phyloP scores from a whole-genome alignment of 1,139 yeast species.

The Hansenula sp. region DNA sequence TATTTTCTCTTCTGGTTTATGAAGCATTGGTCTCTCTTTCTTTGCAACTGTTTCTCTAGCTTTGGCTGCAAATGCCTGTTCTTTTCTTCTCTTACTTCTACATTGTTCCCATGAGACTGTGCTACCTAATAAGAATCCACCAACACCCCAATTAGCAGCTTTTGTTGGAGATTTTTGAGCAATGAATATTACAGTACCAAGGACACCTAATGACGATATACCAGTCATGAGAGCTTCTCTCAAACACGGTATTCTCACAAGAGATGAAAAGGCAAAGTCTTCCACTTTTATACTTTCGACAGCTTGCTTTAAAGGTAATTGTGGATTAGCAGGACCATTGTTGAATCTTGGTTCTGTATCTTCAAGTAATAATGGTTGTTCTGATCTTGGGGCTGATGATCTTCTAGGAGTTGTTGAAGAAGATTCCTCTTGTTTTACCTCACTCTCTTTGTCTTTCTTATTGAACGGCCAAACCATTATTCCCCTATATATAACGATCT shows the following conservation, averaged over 20 bases:
- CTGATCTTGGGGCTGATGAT: conserved; percentile 9
- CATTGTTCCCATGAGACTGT: conserved; percentile 94
- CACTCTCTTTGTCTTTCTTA: not conserved
- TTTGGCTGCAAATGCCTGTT: conserved; percentile 49
- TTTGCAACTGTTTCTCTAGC: conserved; percentile 47
- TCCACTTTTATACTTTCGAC: conserved; percentile 27
- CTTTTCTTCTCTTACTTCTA: conserved; percentile 61
- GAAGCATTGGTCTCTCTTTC: conserved; percentile 38
- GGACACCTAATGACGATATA: conserved; percentile 76
- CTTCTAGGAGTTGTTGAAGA: conserved; percentile 6
- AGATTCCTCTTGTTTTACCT: not conserved
- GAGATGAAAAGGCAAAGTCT: conserved; percentile 54
- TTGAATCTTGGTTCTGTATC: conserved; percentile 34
- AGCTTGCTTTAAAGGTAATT: conserved; percentile 26
- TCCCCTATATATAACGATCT: not conserved
- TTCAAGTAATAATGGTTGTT: conserved; percentile 27
- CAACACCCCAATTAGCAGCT: conserved; percentile 79
- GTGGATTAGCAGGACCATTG: conserved; percentile 24
- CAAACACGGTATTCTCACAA: conserved; percentile 78
- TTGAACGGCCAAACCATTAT: conserved; percentile 9
- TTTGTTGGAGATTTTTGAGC: conserved; percentile 59
- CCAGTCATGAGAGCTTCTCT: conserved; percentile 88
- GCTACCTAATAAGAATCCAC: conserved; percentile 77
- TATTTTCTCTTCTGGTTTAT: conserved; percentile 17
- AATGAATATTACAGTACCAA: conserved; percentile 66